Evolutionary conservation across 1,284 basidiomycete genomes (phyloP), one percentile per base, ranked within the genome.

Genomic region (Ceratorhiza oryzae-sativae): DNA sequence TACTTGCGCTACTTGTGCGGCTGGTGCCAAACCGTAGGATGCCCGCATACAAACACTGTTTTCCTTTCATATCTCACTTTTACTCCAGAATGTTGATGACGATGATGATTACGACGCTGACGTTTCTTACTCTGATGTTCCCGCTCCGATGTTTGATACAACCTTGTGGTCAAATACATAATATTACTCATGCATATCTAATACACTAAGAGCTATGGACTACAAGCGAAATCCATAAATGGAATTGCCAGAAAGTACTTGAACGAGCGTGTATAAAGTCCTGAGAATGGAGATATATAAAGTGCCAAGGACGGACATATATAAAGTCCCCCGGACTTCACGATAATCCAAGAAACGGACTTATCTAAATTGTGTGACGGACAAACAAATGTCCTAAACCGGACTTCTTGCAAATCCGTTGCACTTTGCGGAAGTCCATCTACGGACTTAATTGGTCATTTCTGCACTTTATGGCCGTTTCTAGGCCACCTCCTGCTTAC

Each of bases 381-480:
- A 46, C n/a, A 8, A 4, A 46, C 20, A 13, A 46, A 46, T n/a
- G n/a, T 46, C n/a, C 45, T 13, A n/a, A 5, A n/a, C 45, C 5
- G 45, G 45, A 46, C 45, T 46, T 46, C 36, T 46, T 18, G 5
- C n/a, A 18, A 51, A 13, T 25, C 48, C 48, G 18, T 18, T 56
- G 53, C 30, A 56, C 25, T 56, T 34, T 9, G 18, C 6, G 13
- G 27, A 32, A 36, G 30, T 56, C 53, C 53, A 56, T 2, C 2
- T n/a, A n/a, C n/a, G n/a, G n/a, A n/a, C n/a, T n/a, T n/a, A 13
- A 56, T 32, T 2, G 27, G 25, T 4, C 30, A 56, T 32, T 34
- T 56, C 53, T 4, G 53, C 30, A 56, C 53, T 56, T 56, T 56
- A 56, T 56, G 30, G 53, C 6, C 13, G 20, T 53, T 53, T 53